Evolutionary conservation across 495 filamentous ascomycete genomes (phyloP), one percentile per base, ranked within the genome.

Genomic region (Hyphodiscus hymeniophilus): DNA sequence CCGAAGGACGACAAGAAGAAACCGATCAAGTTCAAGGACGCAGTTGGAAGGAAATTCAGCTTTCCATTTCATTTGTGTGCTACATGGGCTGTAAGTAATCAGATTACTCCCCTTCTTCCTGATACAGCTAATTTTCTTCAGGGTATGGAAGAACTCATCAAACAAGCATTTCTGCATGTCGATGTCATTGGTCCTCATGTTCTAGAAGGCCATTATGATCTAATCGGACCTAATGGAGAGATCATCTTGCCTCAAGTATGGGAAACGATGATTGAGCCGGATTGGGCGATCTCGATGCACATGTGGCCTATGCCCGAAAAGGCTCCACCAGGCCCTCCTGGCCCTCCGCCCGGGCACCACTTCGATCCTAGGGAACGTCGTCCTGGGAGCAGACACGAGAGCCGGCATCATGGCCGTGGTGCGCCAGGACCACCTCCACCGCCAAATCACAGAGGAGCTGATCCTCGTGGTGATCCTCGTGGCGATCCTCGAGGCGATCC

Each of bases 241-340:
- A 69, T 74, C 24, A 71, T 76, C 31, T 58, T 76, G 2, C 72
- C 72, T 7, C 64, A 70, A 38, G 62, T 75, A 11, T 76, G 72
- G 72, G 72, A 74, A 22, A 69, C 70, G 18, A 63, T 73, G 32
- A 61, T 75, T 16, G 69, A 75, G 50, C 72, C 72, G 2, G 70
- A 70, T 36, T 90, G 85, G 87, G 71, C 72, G 23, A 81, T 94
- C 52, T 84, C 75, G 4, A 92, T 94, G 87, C 82, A 89, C 52
- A 89, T 94, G 84, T 94, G 89, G 89, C 86, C 87, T 3, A 81
- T 90, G 61, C 79, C 46, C 11, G 35, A 49, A 40, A 35, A 18
- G 21, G 33, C 22, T 26, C 33, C 33, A 1, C 26, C n/a, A 3
- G 20, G 12, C 8, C 16, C 42, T 3, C 51, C 45, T 30, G 26